Conservation (phyloP, 139 green algal species). For the Tetradesmus lagerheimii region DNA sequence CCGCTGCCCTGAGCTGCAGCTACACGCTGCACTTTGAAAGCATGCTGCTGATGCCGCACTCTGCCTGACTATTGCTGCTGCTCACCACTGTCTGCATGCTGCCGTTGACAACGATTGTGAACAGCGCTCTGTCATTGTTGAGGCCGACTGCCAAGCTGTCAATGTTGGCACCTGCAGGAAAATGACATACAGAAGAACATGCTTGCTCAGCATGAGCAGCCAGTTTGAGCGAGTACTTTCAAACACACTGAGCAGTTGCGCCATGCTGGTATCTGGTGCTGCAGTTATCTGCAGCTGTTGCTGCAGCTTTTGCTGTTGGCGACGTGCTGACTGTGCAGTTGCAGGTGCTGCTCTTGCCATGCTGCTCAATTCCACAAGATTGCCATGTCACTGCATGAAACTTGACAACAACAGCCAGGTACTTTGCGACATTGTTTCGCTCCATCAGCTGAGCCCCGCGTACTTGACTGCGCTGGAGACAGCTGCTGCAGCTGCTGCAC, state of each 20-base stretch:
- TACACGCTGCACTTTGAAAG: background rate
- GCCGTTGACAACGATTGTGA: constrained; percentile 95
- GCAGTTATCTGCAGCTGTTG: background rate
- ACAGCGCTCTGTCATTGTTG: constrained; percentile 95
- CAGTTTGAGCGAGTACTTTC: too few relatives aligned
- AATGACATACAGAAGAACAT: background rate
- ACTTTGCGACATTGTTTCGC: too few relatives aligned
- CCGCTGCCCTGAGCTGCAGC: background rate
- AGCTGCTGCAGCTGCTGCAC: background rate
- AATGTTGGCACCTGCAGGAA: constrained; percentile 91
- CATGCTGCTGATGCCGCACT: background rate
- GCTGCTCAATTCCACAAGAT: background rate
- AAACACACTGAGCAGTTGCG: background rate
- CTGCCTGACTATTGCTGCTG: background rate
- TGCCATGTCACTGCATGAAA: too few relatives aligned
- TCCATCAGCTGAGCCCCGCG: too few relatives aligned
- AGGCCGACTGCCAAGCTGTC: constrained; percentile 96
- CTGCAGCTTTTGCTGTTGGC: background rate
- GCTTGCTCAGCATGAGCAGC: background rate
- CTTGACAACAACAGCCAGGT: too few relatives aligned
- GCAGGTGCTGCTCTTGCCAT: background rate
- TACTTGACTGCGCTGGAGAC: background rate
- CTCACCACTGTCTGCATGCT: constrained; percentile 75
- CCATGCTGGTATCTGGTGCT: background rate
- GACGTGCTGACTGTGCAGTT: too few relatives aligned